Evolutionary conservation across 768 basidiomycete genomes (phyloP).

Genomic region (Sutorius australiensis): DNA sequence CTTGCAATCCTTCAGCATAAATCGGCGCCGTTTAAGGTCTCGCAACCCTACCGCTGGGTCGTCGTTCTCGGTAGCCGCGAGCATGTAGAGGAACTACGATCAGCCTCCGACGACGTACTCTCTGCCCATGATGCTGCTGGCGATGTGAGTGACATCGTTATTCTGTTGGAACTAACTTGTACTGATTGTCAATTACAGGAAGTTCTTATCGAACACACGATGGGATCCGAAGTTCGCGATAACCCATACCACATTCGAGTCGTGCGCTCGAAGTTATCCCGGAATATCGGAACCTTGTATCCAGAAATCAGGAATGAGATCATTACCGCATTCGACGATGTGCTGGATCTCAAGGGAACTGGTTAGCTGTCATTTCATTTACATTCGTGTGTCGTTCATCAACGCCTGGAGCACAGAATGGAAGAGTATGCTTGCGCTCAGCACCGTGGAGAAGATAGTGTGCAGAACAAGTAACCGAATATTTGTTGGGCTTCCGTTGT

Average conservation of each 20-base stretch:
- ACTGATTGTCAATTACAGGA: slow-evolving; percentile 22
- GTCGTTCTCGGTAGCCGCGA: slow-evolving; percentile 33
- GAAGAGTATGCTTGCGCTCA: slow-evolving; percentile 29
- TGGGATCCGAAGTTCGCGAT: slow-evolving; percentile 31
- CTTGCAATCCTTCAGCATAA: slow-evolving; percentile 21
- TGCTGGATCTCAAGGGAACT: slow-evolving; percentile 23
- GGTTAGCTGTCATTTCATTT: slow-evolving; percentile 4
- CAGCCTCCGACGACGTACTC: slow-evolving; percentile 36
- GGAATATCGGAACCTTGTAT: slow-evolving; percentile 38
- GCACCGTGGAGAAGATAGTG: not conserved
- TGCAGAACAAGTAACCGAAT: slow-evolving; percentile 41
- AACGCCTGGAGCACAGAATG: slow-evolving; percentile 34
- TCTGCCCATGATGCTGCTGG: slow-evolving; percentile 29
- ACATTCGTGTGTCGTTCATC: not conserved
- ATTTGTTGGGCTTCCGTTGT: slow-evolving; percentile 49
- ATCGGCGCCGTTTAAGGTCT: slow-evolving; percentile 30
- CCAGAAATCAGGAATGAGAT: slow-evolving; percentile 45
- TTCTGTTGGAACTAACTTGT: too few relatives aligned
- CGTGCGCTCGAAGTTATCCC: slow-evolving; percentile 22
- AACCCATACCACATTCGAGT: slow-evolving; percentile 24
- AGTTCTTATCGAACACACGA: slow-evolving; percentile 36
- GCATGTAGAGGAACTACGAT: slow-evolving; percentile 39
- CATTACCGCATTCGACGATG: slow-evolving; percentile 34
- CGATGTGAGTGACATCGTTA: slow-evolving; percentile 27
- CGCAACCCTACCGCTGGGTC: slow-evolving; percentile 33